Conservation (phyloP, 2,329 filamentous ascomycete genomes). For the Cladorrhinum sp. region DNA sequence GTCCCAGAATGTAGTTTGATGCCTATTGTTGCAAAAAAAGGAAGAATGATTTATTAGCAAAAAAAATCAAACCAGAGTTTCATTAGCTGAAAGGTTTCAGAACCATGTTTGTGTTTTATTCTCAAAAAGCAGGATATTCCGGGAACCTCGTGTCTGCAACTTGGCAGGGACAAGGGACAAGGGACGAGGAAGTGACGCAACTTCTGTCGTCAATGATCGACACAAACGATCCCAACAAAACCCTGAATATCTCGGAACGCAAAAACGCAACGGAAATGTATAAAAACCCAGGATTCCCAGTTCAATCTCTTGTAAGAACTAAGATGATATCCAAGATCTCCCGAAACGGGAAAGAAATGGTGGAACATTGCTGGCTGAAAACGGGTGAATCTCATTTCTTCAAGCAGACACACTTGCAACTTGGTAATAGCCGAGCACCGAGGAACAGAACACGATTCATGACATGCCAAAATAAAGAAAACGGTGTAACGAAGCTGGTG, state of each 20-base stretch:
- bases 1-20: slow-evolving; percentile 64
- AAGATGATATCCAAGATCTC: not conserved
- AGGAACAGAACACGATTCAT: not conserved
- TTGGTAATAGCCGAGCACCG: not conserved
- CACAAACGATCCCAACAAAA: not conserved
- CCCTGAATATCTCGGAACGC: not conserved
- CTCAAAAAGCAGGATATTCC: slow-evolving; percentile 1
- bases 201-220: slow-evolving; percentile 7
- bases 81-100: not conserved
- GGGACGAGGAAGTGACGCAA: slow-evolving; percentile 17
- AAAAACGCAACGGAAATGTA: not conserved
- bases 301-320: not conserved
- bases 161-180: slow-evolving; percentile 12
- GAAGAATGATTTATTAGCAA: not conserved
- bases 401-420: not conserved
- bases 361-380: not conserved
- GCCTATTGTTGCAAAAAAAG: slow-evolving; percentile 45
- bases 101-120: not conserved
- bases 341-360: not conserved
- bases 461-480: not conserved
- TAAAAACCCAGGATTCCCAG: not conserved
- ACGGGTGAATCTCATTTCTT: not conserved
- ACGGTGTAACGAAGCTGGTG: not conserved
- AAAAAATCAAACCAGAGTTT: not conserved
- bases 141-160: slow-evolving; percentile 7